Percentiles rank a stretch among this genome's conserved stretches.
phyloP scores from a whole-genome alignment of 331 rosid genomes.

The Malus hybrid region DNA sequence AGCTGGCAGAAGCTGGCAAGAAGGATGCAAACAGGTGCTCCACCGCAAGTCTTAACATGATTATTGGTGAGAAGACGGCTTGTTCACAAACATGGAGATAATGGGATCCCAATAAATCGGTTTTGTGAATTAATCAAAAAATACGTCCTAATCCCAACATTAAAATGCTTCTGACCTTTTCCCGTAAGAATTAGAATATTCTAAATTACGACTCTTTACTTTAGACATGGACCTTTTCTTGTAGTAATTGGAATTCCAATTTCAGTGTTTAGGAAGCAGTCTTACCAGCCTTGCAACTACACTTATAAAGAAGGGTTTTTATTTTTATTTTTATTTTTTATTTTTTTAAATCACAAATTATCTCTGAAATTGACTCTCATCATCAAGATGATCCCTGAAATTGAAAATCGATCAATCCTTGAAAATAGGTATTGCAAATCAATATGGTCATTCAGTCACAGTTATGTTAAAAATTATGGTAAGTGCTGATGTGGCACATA shows the following conservation, averaged over 20 bases:
- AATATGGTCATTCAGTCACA: too few species aligned
- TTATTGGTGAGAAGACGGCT: not conserved
- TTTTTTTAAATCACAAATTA: too few species aligned
- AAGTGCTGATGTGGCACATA: too few species aligned
- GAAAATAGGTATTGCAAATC: too few species aligned
- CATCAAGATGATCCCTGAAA: too few species aligned
- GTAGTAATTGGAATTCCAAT: not conserved
- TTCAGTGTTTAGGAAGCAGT: not conserved
- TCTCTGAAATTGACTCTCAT: too few species aligned
- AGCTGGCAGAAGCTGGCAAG: slow-evolving; percentile 66
- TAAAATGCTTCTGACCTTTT: not conserved
- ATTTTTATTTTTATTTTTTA: rapidly evolving
- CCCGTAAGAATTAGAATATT: not conserved
- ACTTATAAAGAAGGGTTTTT: not conserved
- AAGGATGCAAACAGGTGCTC: slow-evolving; percentile 12
- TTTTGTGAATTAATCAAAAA: not conserved
- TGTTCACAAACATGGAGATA: not conserved
- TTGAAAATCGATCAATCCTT: too few species aligned
- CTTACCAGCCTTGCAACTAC: not conserved
- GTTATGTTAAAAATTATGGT: too few species aligned
- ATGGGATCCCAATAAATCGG: not conserved
- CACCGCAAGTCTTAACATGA: not conserved
- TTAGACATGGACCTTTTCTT: not conserved
- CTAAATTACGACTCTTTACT: not conserved
- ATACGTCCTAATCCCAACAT: too few species aligned